Conservation (phyloP, 805 yeast genomes). For the Sugiyamaella lignohabitans region DNA sequence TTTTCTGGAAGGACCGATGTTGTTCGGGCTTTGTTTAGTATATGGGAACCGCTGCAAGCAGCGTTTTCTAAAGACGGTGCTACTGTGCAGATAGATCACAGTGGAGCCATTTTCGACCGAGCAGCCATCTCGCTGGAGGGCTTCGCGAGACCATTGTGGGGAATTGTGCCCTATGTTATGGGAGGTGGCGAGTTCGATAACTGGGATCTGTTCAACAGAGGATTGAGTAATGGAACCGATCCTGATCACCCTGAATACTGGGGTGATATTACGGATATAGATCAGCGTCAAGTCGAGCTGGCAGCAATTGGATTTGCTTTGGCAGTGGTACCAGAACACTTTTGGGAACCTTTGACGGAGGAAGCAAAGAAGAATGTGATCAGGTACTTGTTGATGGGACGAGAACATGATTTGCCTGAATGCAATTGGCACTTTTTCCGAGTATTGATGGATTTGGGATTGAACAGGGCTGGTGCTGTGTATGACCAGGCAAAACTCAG, state of each 20-base stretch:
- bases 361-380: constrained; percentile 20
- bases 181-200: constrained; percentile 25
- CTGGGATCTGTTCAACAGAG: constrained; percentile 25
- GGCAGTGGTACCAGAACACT: constrained; percentile 22
- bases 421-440: constrained; percentile 31
- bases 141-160: constrained; percentile 31
- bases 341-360: constrained; percentile 28
- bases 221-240: constrained; percentile 28
- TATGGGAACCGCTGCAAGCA: constrained; percentile 16
- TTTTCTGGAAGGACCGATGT: constrained; percentile 15
- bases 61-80: constrained; percentile 19
- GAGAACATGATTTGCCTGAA: constrained; percentile 18
- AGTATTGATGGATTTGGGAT: constrained; percentile 28
- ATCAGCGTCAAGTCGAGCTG: constrained; percentile 29
- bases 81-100: constrained; percentile 18
- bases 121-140: constrained; percentile 29
- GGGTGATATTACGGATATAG: constrained; percentile 25
- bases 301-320: constrained; percentile 31
- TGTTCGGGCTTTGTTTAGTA: constrained; percentile 9
- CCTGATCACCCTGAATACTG: constrained; percentile 29
- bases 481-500: constrained; percentile 12
- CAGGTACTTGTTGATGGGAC: constrained; percentile 20
- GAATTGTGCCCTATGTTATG: constrained; percentile 26
- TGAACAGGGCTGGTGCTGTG: constrained; percentile 23
- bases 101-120: constrained; percentile 26